A percentile compares a stretch with the other conserved stretches of the same genome.
Conservation (phyloP, 2,329 filamentous ascomycete genomes). For the Cladosporium phlei region DNA sequence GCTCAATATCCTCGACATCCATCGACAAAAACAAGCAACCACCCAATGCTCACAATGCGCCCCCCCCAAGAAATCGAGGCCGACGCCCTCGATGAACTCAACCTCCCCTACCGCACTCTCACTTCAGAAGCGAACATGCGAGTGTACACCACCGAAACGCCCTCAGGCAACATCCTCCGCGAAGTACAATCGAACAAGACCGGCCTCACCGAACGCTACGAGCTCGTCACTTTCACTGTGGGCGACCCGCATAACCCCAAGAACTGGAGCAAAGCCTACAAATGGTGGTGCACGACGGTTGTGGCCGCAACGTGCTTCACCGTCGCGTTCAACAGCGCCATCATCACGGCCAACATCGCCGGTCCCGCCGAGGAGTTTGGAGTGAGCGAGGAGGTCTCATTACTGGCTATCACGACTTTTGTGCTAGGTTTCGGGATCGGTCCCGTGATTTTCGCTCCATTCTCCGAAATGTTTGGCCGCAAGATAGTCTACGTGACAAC, state of each 20-base stretch:
- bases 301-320: constrained; percentile 57
- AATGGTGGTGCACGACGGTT: constrained; percentile 61
- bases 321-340: constrained; percentile 53
- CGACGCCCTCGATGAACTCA: constrained; percentile 16
- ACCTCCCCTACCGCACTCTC: constrained; percentile 22
- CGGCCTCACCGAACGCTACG: constrained; percentile 41
- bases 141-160: constrained; percentile 26
- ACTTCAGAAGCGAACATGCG: constrained; percentile 23
- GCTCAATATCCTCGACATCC: constrained; percentile 2
- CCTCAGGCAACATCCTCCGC: constrained; percentile 21
- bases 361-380: constrained; percentile 61
- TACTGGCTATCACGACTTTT: constrained; percentile 56
- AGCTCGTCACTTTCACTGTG: constrained; percentile 66
- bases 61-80: constrained; percentile 12
- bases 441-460: constrained; percentile 43
- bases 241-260: constrained; percentile 37
- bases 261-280: constrained; percentile 28
- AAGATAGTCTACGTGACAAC: constrained; percentile 48
- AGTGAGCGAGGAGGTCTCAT: constrained; percentile 66
- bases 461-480: constrained; percentile 56
- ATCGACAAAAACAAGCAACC: constrained; percentile 1
- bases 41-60: background rate
- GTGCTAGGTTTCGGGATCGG: constrained; percentile 29
- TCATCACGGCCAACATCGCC: constrained; percentile 64
- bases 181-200: constrained; percentile 24